Evolutionary conservation across 306 rosid genomes (phyloP).

Genomic region (Ormosia semicastrata): DNA sequence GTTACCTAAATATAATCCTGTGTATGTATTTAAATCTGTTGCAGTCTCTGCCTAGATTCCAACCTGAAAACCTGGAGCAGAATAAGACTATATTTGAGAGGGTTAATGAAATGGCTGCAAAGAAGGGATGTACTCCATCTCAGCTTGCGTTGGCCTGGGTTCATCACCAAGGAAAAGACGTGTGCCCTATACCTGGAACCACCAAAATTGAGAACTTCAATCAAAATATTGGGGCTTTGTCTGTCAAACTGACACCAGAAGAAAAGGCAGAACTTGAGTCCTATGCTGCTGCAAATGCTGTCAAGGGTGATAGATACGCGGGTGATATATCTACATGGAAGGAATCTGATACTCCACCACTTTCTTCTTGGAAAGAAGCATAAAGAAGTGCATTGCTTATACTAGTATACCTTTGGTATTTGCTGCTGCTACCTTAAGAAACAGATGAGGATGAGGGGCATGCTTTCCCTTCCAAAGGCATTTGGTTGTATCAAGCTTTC

Average conservation of each 20-base stretch:
- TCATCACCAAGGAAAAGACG: constrained; percentile 50
- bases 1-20: background rate
- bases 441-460: background rate
- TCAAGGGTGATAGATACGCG: constrained; percentile 47
- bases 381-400: background rate
- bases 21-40: background rate
- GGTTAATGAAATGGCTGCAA: constrained; percentile 46
- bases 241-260: constrained; percentile 46
- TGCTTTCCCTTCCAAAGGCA: background rate
- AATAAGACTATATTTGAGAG: constrained; percentile 51
- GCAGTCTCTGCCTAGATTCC: constrained; percentile 50
- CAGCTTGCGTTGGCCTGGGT: constrained; percentile 56
- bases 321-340: constrained; percentile 26
- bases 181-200: constrained; percentile 64
- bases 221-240: constrained; percentile 49
- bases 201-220: constrained; percentile 51
- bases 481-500: background rate
- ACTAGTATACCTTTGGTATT: background rate
- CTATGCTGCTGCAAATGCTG: constrained; percentile 37
- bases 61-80: constrained; percentile 48
- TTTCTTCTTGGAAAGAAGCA: constrained; percentile 47
- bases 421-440: background rate
- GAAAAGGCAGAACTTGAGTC: constrained; percentile 61
- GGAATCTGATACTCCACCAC: constrained; percentile 53
- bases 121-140: constrained; percentile 49